phyloP scores from a whole-genome alignment of 345 rosid species.

The Populus pruinosa region DNA sequence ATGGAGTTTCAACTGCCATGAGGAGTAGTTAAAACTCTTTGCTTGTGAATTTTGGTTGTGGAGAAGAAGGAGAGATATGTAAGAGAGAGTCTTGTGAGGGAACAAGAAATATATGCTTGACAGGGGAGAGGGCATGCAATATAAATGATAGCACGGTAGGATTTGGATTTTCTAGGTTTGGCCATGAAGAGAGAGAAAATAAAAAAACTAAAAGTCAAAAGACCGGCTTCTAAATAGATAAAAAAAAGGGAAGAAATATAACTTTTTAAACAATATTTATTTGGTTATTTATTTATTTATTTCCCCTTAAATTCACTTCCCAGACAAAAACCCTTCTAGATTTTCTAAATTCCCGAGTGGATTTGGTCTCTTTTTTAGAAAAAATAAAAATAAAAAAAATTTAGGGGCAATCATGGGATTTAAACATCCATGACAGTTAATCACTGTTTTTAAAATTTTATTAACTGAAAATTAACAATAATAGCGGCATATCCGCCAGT shows the following conservation, averaged over 20 bases:
- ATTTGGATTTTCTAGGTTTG: constrained; percentile 11
- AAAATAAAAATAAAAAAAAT: too few species aligned
- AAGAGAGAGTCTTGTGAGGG: not conserved
- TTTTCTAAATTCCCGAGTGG: not conserved
- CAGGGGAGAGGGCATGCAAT: not conserved
- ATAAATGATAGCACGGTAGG: not conserved
- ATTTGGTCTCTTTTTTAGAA: not conserved
- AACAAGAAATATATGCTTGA: constrained; percentile 3
- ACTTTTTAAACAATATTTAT: not conserved
- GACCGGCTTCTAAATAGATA: not conserved
- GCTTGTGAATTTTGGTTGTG: constrained; percentile 14
- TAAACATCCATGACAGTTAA: not conserved
- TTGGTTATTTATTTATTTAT: not conserved
- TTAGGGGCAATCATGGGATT: not conserved
- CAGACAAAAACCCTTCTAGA: not conserved
- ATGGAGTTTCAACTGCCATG: constrained; percentile 61
- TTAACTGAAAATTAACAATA: constrained; percentile 12
- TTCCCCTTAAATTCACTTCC: not conserved
- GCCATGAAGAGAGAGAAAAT: not conserved
- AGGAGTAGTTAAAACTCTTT: constrained; percentile 8
- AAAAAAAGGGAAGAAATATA: not conserved
- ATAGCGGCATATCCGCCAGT: constrained; percentile 20
- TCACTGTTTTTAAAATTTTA: not conserved
- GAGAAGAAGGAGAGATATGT: not conserved
- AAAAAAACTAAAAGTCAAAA: constrained; percentile 7